These are phyloP conservation scores for Epichloe sibirici DNA, from an alignment of 2,329 filamentous ascomycete genomes.

Conservation along the genomic window DNA sequence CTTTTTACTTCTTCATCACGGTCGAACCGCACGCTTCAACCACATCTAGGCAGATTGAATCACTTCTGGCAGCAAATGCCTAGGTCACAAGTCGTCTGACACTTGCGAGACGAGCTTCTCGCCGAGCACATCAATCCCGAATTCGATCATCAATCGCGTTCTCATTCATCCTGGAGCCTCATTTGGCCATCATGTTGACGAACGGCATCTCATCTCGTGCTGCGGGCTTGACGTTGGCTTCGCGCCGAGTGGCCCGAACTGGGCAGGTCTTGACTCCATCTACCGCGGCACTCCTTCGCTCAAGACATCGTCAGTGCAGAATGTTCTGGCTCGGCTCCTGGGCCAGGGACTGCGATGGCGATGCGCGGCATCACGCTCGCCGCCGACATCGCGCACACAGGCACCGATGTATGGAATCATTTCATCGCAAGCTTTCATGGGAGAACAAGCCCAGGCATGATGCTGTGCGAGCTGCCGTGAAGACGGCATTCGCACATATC, in stretches of 20 bases:
- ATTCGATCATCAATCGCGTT: neutral
- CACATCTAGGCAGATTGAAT: neutral
- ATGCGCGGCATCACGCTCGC: constrained; percentile 29
- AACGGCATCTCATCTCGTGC: neutral
- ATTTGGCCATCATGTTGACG: constrained; percentile 1
- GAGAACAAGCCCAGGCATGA: constrained; percentile 26
- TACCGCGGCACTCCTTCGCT: constrained; percentile 1
- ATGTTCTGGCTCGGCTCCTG: constrained; percentile 37
- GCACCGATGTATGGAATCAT: constrained; percentile 32
- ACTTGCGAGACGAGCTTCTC: neutral
- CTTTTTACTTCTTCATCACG: neutral
- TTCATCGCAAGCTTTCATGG: constrained; percentile 34
- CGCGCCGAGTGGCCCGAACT: constrained; percentile 1
- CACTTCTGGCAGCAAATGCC: neutral
- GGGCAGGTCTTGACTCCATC: neutral
- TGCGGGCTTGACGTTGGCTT: neutral
- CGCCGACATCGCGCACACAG: constrained; percentile 30
- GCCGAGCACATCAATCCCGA: neutral
- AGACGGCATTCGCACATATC: constrained; percentile 26
- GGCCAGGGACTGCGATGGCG: constrained; percentile 29
- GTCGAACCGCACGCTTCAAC: neutral
- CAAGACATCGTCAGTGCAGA: constrained; percentile 19
- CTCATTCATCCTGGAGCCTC: neutral
- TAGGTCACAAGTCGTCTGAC: neutral
- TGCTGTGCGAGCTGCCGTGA: constrained; percentile 24